Base-by-base conservation (phyloP, 768 basidiomycete species). In the Mrakia blollopis region DNA sequence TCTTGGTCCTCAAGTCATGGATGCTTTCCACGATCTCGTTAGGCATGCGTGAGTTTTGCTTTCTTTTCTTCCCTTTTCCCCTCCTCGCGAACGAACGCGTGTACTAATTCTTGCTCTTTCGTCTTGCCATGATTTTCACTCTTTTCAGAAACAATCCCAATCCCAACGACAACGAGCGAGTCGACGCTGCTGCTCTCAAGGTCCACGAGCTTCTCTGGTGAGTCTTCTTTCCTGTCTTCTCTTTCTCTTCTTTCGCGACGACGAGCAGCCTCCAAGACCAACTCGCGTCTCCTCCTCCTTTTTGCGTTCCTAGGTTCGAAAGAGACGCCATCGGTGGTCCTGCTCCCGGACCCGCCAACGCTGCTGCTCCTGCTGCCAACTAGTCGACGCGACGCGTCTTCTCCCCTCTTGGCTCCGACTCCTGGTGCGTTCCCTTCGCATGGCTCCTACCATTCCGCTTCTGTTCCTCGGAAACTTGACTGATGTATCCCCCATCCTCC, bases 141-240 rank as follows among this genome's bases (percentile, higher is more conserved):
- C 16, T 50, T 1, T 50, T 14, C 57, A 57, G 57, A 1, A 57
- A 57, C 57, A 25, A 8, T 2, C 57, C 62, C 62, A 13, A 32
- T n/a, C 21, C 35, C 32, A 63, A 28, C 62, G 9, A 63, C 28
- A 35, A 32, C 62, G 62, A 32, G 11, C 1, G 3, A 32, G 62
- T 63, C 62, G 32, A 37, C 62, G n/a, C 62, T 35, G 62, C 62
- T 30, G 62, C 62, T 32, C 30, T 37, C 32, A 10, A 32, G 28
- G 62, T 63, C 32, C 62, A 63, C 16, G 35, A 32, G 62, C 62
- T 63, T 70, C 37, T 44, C 14, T 63, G 62, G 62, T 35, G 62
- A 63, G 62, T 63, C 30, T 21, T 30, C 62, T 1, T 63, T 32
- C 32, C 6, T 37, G 35, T 21, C 7, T 18, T 18, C 10, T 14